Evolutionary conservation across 768 basidiomycete species (phyloP).

Genomic region (Amanita thiersii): DNA sequence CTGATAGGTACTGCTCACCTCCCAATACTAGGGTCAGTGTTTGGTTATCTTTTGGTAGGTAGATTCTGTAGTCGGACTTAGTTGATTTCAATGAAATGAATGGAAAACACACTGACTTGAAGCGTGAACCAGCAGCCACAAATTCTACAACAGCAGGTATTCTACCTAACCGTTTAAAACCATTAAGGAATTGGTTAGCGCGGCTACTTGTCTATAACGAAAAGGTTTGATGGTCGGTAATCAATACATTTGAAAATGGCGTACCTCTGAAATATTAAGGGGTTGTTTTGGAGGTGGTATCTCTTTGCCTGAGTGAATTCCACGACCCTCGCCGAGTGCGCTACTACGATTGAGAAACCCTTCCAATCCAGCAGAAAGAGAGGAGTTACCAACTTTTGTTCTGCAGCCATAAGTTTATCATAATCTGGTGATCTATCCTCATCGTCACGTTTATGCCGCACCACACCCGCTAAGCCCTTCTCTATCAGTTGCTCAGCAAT

Average conservation of each 20-base stretch:
- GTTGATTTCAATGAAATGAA: neutral
- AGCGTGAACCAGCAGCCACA: slow-evolving; percentile 89
- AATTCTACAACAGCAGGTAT: slow-evolving; percentile 87
- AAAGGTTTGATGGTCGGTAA: slow-evolving; percentile 6
- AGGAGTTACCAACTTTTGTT: slow-evolving; percentile 62
- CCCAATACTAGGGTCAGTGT: slow-evolving; percentile 87
- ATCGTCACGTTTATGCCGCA: slow-evolving; percentile 91
- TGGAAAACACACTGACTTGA: slow-evolving; percentile 54
- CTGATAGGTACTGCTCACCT: slow-evolving; percentile 33
- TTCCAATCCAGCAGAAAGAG: neutral
- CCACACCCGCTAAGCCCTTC: slow-evolving; percentile 82
- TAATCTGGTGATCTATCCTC: slow-evolving; percentile 95
- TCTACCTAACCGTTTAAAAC: slow-evolving; percentile 84
- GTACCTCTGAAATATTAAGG: slow-evolving; percentile 87
- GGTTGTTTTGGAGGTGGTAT: slow-evolving; percentile 70
- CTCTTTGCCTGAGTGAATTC: slow-evolving; percentile 92
- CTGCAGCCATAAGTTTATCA: slow-evolving; percentile 92
- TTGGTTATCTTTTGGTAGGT: slow-evolving; percentile 87
- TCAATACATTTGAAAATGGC: slow-evolving; percentile 8
- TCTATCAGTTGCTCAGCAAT: slow-evolving; percentile 91
- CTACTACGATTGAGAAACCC: slow-evolving; percentile 26
- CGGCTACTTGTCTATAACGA: slow-evolving; percentile 49
- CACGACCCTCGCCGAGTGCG: slow-evolving; percentile 68
- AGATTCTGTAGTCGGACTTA: slow-evolving; percentile 41
- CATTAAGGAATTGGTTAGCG: slow-evolving; percentile 81